Evolutionary conservation across 2,329 filamentous ascomycete genomes (phyloP).

Genomic region (Scytalidium sp.): DNA sequence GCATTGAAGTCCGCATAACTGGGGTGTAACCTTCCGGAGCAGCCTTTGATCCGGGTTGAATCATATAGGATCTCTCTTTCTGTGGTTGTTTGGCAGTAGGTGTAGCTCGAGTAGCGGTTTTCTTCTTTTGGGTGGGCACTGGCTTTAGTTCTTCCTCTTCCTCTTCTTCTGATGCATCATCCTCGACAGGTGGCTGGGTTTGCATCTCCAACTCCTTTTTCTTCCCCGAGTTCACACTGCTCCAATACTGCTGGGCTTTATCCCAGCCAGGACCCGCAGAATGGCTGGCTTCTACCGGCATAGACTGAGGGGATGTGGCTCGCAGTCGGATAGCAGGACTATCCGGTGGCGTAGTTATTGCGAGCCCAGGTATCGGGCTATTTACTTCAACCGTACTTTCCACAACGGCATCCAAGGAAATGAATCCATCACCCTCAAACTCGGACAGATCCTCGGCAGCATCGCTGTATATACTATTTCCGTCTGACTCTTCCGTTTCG

Average conservation of each 20-base stretch:
- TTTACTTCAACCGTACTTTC: constrained; percentile 48
- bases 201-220: constrained; percentile 56
- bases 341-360: constrained; percentile 20
- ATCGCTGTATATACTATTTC: constrained; percentile 67
- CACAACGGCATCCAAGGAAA: constrained; percentile 70
- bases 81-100: constrained; percentile 16
- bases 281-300: neutral
- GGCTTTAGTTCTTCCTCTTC: constrained; percentile 36
- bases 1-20: constrained; percentile 31
- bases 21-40: constrained; percentile 19
- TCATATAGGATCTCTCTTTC: constrained; percentile 35
- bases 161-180: constrained; percentile 44
- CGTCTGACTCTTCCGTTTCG: constrained; percentile 42
- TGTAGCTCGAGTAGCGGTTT: constrained; percentile 17
- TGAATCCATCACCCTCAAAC: constrained; percentile 62
- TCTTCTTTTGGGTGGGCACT: constrained; percentile 19
- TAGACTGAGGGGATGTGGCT: neutral
- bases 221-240: constrained; percentile 59
- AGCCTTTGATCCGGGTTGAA: constrained; percentile 29
- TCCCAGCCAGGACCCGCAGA: constrained; percentile 48
- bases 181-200: constrained; percentile 41
- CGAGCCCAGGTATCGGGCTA: constrained; percentile 13
- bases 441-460: constrained; percentile 72
- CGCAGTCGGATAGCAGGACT: constrained; percentile 20
- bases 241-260: constrained; percentile 68